Evolutionary conservation across 352 stramenopile genomes (phyloP).

Genomic region (Globisporangium spinosum): DNA sequence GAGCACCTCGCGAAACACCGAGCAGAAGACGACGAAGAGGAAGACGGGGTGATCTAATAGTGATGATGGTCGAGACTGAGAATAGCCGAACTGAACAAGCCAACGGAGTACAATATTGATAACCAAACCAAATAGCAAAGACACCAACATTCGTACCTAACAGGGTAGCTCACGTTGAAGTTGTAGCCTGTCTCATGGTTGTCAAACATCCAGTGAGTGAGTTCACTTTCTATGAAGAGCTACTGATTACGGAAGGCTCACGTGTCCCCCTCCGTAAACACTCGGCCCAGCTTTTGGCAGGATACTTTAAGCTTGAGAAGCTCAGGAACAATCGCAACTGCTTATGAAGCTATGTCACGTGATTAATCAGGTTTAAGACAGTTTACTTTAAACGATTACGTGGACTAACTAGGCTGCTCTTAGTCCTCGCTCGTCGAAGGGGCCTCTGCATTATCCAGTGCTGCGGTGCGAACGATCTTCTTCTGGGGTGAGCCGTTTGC

Average conservation of each 20-base stretch:
- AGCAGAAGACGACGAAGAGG: conserved; percentile 23
- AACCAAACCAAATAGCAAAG: neutral
- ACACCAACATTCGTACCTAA: neutral
- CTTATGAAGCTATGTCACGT: neutral
- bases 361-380: neutral
- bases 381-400: neutral
- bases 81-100: neutral
- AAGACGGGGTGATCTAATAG: conserved; percentile 47
- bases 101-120: conserved; percentile 11
- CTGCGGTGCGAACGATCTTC: conserved; percentile 9
- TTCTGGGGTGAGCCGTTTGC: conserved; percentile 10
- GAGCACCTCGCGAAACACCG: conserved; percentile 3
- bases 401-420: neutral
- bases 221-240: neutral
- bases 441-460: neutral
- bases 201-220: neutral
- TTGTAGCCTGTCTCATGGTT: neutral
- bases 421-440: neutral
- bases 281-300: no score
- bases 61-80: neutral
- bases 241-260: neutral
- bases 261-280: neutral
- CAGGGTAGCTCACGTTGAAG: neutral
- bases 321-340: neutral
- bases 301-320: neutral